Percentiles rank a stretch among this genome's conserved stretches.
Evolutionary conservation across 2,329 filamentous ascomycete genomes (phyloP).

Genomic region (Emergomyces africanus): DNA sequence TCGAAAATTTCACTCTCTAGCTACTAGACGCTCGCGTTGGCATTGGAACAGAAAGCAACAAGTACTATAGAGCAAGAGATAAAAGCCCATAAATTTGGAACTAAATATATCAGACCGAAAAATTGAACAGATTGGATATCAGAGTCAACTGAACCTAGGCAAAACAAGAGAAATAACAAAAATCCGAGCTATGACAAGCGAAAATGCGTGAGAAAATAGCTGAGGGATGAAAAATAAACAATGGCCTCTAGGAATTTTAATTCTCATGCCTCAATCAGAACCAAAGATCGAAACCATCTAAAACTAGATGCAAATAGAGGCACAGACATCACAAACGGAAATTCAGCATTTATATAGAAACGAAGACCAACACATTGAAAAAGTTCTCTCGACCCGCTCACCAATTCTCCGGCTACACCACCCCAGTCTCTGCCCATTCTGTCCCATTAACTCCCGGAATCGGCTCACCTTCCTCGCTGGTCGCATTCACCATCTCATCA

Average conservation of each 20-base stretch:
- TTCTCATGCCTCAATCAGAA: neutral
- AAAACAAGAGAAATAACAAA: neutral
- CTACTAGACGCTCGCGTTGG: neutral
- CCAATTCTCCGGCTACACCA: conserved; percentile 6
- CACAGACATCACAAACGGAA: neutral
- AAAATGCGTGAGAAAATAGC: neutral
- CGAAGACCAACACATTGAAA: neutral
- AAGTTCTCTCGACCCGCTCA: neutral
- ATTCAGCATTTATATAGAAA: too few species aligned
- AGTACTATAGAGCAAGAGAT: too few species aligned
- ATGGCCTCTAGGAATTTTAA: neutral
- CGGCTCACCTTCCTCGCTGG: conserved; percentile 17
- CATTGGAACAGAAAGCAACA: neutral
- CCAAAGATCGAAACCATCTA: neutral
- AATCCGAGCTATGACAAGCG: neutral
- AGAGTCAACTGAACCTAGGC: neutral
- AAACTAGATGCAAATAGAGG: neutral
- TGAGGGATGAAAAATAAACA: neutral
- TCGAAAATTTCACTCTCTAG: too few species aligned
- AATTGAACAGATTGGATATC: neutral
- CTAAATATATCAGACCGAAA: neutral
- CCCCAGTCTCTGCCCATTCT: conserved; percentile 17
- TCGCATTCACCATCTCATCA: conserved; percentile 21
- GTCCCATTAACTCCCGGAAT: conserved; percentile 19
- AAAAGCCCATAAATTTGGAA: neutral